phyloP scores from a whole-genome alignment of 352 stramenopile genomes.

The Elongisporangium undulatum region DNA sequence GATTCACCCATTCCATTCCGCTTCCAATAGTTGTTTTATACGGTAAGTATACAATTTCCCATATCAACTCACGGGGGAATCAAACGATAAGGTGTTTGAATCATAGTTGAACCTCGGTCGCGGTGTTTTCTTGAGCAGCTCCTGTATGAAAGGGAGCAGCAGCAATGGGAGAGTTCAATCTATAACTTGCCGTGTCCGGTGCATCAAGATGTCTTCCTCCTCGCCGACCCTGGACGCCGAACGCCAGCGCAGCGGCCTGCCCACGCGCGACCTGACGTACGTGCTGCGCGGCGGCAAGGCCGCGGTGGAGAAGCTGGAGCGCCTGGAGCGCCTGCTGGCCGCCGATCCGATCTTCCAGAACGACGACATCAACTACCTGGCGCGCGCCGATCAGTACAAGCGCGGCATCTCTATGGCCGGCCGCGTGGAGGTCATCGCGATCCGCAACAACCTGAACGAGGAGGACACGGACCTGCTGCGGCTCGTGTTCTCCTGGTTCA shows the following conservation, averaged over 20 bases:
- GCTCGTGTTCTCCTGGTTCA: conserved; percentile 45
- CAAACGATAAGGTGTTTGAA: neutral
- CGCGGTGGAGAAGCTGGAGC: conserved; percentile 48
- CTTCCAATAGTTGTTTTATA: conserved; percentile 1
- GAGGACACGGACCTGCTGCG: conserved; percentile 59
- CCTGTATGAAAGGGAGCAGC: neutral
- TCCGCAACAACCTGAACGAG: conserved; percentile 39
- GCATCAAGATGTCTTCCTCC: neutral
- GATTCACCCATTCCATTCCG: neutral
- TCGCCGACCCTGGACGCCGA: conserved; percentile 22
- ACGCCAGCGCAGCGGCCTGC: conserved; percentile 36
- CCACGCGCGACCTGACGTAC: conserved; percentile 53
- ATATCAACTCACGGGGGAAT: neutral
- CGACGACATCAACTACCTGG: conserved; percentile 62
- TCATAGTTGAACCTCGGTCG: neutral
- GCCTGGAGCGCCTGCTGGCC: conserved; percentile 52
- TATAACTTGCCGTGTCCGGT: neutral
- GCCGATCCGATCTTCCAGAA: conserved; percentile 51
- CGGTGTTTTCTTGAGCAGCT: neutral
- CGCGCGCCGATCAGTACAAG: conserved; percentile 59
- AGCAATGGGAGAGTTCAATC: neutral
- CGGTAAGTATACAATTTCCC: neutral
- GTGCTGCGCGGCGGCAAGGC: conserved; percentile 52
- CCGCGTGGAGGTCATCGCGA: conserved; percentile 49
- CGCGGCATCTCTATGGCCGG: conserved; percentile 51